Base-by-base conservation (phyloP, 1,284 basidiomycete genomes). In the Ganoderma boninense region DNA sequence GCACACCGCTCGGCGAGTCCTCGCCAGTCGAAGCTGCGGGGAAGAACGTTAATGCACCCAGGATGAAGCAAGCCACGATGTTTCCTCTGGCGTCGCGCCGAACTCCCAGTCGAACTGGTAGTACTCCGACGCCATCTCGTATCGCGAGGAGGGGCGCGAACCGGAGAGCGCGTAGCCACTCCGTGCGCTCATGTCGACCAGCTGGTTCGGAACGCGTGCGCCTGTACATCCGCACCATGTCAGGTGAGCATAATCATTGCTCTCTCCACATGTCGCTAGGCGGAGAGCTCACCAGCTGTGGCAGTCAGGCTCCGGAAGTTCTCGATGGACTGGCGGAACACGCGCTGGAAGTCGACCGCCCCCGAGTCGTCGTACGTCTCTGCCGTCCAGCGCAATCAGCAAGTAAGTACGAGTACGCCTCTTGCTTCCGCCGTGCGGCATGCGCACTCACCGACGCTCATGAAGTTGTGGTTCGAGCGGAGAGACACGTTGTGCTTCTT, bases 71-170 rank as follows among this genome's bases (percentile, higher is more conserved):
- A 90, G 81, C 82, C 86, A 86, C 0, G 89, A 90, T 0, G 85
- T 87, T 76, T 88, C 83, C 46, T 87, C 87, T 0, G 88, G 89
- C 11, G 84, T 85, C 72, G 89, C 83, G 43, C 83, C 84, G 73
- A 84, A 88, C 72, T 88, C 87, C 82, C 84, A 86, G 71, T 87
- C 85, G 75, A 87, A 84, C 70, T 85, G 81, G 71, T 84, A 89
- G 73, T 90, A 90, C 76, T 90, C 87, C 3, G 86, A 80, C 4
- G 83, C 88, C 71, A 82, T 80, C 43, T 84, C 84, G 68, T 87
- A 83, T 6, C 82, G 80, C 11, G 83, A 83, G 56, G 73, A 74
- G 2, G 87, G 81, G 56, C 81, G 84, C 11, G 81, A 80, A n/a
- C 85, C 85, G 60, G 82, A 79, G 16, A 88, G 75, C 1, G 83